Conservation (phyloP, 164 flowering plant genomes). For the Tetracentron sinense region DNA sequence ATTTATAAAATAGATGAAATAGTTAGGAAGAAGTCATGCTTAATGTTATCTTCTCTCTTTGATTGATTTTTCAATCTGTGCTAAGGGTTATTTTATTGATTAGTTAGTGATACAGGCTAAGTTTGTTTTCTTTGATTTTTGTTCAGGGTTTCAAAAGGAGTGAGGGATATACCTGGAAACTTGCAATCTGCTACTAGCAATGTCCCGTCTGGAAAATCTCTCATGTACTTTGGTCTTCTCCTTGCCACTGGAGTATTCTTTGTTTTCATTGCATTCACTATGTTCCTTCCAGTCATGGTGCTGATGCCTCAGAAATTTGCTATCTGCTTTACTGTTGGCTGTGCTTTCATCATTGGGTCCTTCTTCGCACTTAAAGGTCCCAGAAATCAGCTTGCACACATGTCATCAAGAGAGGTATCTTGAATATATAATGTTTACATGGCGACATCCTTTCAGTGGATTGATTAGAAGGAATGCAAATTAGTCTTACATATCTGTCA, state of each 20-base stretch:
- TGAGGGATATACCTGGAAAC: constrained; percentile 80
- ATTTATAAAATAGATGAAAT: too few species aligned
- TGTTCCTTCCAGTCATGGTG: constrained; percentile 97
- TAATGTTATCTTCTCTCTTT: too few species aligned
- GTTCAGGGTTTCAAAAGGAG: constrained; percentile 91
- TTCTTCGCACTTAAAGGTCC: constrained; percentile 92
- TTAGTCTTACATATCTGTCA: not conserved
- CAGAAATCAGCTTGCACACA: constrained; percentile 81
- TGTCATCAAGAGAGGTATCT: constrained; percentile 85
- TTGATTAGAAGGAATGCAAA: too few species aligned
- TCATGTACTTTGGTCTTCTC: constrained; percentile 85
- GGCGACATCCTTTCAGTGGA: too few species aligned
- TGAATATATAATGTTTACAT: too few species aligned
- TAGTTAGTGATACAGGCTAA: not conserved
- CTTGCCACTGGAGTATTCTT: constrained; percentile 86
- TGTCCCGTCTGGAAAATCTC: constrained; percentile 86
- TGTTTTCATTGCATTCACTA: constrained; percentile 87
- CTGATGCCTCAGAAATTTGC: constrained; percentile 97
- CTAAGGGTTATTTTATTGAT: not conserved
- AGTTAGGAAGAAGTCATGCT: too few species aligned
- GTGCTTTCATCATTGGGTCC: constrained; percentile 75
- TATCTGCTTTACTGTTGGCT: constrained; percentile 88
- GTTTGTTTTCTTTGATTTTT: constrained; percentile 2
- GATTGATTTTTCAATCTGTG: not conserved
- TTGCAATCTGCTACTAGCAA: constrained; percentile 79